These are phyloP conservation scores for Fusarium sp. DNA, from an alignment of 2,329 filamentous ascomycete species.

Conservation along the genomic window DNA sequence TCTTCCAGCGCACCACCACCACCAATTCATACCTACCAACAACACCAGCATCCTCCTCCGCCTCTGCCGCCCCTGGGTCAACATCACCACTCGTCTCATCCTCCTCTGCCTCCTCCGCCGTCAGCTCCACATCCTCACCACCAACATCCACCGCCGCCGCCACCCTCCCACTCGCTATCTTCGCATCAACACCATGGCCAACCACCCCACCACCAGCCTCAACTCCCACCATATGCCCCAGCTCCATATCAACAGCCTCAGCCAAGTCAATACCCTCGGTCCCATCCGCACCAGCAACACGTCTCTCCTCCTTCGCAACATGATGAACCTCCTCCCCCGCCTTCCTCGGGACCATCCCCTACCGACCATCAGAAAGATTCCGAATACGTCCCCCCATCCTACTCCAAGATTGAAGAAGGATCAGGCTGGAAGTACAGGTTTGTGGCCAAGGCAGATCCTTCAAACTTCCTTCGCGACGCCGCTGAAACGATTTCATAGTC, in stretches of 20 bases:
- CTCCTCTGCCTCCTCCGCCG: conserved; percentile 20
- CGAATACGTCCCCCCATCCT: conserved; percentile 36
- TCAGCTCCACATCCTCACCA: conserved; percentile 23
- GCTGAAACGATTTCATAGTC: conserved; percentile 53
- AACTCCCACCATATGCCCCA: conserved; percentile 33
- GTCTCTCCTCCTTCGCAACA: conserved; percentile 32
- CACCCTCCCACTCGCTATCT: conserved; percentile 34
- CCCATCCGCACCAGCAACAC: conserved; percentile 38
- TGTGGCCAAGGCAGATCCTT: conserved; percentile 11
- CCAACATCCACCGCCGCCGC: conserved; percentile 19
- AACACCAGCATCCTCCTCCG: conserved; percentile 37
- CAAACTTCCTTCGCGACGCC: not conserved
- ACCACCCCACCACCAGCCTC: conserved; percentile 32
- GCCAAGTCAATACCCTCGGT: conserved; percentile 36
- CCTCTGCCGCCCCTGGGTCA: conserved; percentile 32
- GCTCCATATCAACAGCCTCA: conserved; percentile 39
- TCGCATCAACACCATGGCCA: conserved; percentile 32
- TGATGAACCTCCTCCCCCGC: conserved; percentile 34
- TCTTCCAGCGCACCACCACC: conserved; percentile 27
- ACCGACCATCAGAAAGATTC: conserved; percentile 26
- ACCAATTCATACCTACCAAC: conserved; percentile 39
- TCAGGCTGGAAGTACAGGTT: conserved; percentile 50
- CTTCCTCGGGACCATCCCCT: conserved; percentile 28
- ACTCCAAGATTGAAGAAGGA: conserved; percentile 48
- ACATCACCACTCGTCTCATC: conserved; percentile 35